Percentiles rank a stretch among this genome's conserved stretches.
phyloP scores from a whole-genome alignment of 164 flowering plant species.

The Magnolia officinalis region DNA sequence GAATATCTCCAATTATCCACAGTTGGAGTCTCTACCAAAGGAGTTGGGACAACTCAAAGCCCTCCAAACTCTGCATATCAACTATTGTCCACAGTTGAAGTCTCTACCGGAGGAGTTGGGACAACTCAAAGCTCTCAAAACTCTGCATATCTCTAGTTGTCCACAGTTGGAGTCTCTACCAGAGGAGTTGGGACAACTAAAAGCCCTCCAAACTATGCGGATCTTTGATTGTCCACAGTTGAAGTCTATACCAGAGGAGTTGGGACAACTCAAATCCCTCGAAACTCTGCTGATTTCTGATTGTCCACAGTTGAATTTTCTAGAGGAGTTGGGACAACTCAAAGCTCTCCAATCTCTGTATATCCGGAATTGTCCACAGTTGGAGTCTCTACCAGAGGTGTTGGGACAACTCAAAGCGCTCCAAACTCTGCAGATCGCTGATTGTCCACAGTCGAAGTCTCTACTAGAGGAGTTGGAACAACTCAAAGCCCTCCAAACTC shows the following conservation, averaged over 20 bases:
- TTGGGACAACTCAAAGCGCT: background rate
- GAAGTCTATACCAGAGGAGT: background rate
- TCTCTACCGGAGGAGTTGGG: background rate
- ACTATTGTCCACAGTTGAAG: background rate
- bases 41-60: background rate
- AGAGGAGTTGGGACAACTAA: background rate
- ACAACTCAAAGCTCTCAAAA: background rate
- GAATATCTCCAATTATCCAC: too few species aligned
- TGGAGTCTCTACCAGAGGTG: too few species aligned
- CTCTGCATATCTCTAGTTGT: background rate
- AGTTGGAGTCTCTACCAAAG: too few species aligned
- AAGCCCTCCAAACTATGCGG: background rate
- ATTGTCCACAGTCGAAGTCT: background rate
- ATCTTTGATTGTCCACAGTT: background rate
- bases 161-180: background rate
- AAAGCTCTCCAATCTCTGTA: background rate
- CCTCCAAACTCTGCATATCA: background rate
- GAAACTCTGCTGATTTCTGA: background rate
- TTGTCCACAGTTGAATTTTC: background rate
- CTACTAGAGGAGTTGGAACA: too few species aligned
- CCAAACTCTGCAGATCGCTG: background rate
- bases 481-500: too few species aligned
- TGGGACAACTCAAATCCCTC: background rate
- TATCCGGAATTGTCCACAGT: background rate
- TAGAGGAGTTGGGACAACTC: background rate